phyloP scores from a whole-genome alignment of 1,284 basidiomycete genomes.

The Pholiota adiposa region DNA sequence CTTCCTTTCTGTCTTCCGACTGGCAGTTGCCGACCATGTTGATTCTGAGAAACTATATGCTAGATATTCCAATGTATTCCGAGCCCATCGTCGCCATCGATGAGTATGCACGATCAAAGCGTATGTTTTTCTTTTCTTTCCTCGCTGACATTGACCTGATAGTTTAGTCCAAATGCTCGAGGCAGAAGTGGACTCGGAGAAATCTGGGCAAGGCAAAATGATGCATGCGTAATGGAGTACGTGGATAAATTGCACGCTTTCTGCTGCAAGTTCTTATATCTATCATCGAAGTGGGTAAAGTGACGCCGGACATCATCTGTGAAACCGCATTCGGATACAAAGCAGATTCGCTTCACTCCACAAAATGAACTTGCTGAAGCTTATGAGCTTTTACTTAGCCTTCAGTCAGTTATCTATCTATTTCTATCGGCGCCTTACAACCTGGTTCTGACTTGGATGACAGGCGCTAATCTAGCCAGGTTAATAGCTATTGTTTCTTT shows the following conservation, averaged over 20 bases:
- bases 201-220: conserved; percentile 32
- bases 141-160: no score
- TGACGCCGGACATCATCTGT: conserved; percentile 55
- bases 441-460: conserved; percentile 31
- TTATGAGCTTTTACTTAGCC: conserved; percentile 44
- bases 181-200: conserved; percentile 32
- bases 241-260: no score
- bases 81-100: conserved; percentile 49
- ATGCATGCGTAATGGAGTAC: conserved; percentile 51
- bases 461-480: conserved; percentile 43
- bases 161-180: conserved; percentile 45
- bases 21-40: no score
- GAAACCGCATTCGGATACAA: conserved; percentile 54
- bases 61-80: conserved; percentile 54
- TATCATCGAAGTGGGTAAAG: conserved; percentile 49
- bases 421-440: conserved; percentile 26
- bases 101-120: no score
- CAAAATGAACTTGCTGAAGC: conserved; percentile 50
- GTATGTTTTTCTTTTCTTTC: background rate
- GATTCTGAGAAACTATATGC: background rate
- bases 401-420: conserved; percentile 42
- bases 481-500: conserved; percentile 39
- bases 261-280: no score
- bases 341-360: conserved; percentile 48
- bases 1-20: conserved; percentile 1